A percentile compares a stretch with the other conserved stretches of the same genome.
phyloP scores from a whole-genome alignment of 495 filamentous ascomycete genomes.

The Glarea lozoyensis region DNA sequence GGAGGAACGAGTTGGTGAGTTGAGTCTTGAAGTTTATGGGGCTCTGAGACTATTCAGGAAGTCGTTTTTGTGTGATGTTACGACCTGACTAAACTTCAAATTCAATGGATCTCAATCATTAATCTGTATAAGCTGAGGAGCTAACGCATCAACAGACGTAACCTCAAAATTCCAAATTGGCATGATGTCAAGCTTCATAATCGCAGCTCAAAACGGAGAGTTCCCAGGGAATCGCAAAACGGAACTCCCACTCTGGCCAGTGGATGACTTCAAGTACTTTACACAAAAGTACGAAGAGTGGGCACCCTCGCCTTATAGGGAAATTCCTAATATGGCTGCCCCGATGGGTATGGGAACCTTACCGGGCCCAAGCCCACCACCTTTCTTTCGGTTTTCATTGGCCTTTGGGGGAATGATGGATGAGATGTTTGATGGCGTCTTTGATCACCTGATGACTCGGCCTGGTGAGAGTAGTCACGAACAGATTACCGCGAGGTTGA shows the following conservation, averaged over 20 bases:
- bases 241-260: constrained; percentile 5
- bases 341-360: not conserved
- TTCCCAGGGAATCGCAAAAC: constrained; percentile 5
- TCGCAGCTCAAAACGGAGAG: not conserved
- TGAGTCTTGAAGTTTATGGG: no score
- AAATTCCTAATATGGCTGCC: not conserved
- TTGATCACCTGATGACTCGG: not conserved
- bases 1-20: constrained; percentile 1
- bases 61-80: no score
- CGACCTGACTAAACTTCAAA: no score
- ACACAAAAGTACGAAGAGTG: constrained; percentile 5
- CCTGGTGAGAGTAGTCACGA: not conserved
- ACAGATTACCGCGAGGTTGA: not conserved
- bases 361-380: constrained; percentile 3
- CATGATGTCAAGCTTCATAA: constrained; percentile 5
- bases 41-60: no score
- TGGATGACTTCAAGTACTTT: constrained; percentile 1
- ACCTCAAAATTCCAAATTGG: not conserved
- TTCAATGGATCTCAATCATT: no score
- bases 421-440: not conserved
- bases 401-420: constrained; percentile 6
- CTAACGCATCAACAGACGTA: no score
- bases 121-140: no score
- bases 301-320: constrained; percentile 10
- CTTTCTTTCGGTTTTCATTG: constrained; percentile 6